A percentile compares a stretch with the other conserved stretches of the same genome.
These are phyloP conservation scores for Phyllosticta paracitricarpa DNA, from an alignment of 2,329 filamentous ascomycete species.

Conservation along the genomic window DNA sequence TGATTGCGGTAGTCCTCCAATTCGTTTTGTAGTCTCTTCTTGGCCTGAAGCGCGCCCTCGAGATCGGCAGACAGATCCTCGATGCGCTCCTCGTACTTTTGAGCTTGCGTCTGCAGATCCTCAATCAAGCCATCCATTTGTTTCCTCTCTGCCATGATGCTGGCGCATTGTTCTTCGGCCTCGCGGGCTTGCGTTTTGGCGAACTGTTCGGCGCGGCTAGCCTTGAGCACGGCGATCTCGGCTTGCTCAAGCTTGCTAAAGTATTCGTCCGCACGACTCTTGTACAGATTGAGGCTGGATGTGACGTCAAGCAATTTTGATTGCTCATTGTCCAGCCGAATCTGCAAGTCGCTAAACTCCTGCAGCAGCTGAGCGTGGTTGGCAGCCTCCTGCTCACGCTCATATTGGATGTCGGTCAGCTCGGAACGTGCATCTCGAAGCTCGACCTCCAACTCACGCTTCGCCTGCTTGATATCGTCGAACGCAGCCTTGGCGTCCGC, in stretches of 20 bases:
- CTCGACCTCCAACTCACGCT: slow-evolving; percentile 72
- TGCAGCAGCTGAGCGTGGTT: slow-evolving; percentile 81
- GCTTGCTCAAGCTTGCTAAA: slow-evolving; percentile 96
- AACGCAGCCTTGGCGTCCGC: slow-evolving; percentile 78
- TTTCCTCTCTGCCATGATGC: slow-evolving; percentile 84
- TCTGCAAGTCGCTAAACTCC: slow-evolving; percentile 89
- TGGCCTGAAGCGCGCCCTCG: slow-evolving; percentile 73
- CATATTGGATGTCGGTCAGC: slow-evolving; percentile 65
- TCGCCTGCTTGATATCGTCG: slow-evolving; percentile 75
- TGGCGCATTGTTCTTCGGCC: slow-evolving; percentile 81
- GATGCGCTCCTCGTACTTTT: slow-evolving; percentile 80
- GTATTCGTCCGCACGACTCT: slow-evolving; percentile 86
- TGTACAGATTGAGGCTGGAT: slow-evolving; percentile 80
- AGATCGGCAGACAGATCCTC: slow-evolving; percentile 89
- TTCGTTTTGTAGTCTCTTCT: slow-evolving; percentile 92
- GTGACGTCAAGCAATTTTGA: slow-evolving; percentile 77
- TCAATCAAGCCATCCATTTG: slow-evolving; percentile 81
- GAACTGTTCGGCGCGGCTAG: slow-evolving; percentile 84
- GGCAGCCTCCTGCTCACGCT: slow-evolving; percentile 77
- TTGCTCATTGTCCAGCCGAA: slow-evolving; percentile 78
- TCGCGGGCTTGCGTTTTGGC: slow-evolving; percentile 83
- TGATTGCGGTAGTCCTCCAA: slow-evolving; percentile 95
- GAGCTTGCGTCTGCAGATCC: slow-evolving; percentile 80
- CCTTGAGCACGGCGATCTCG: slow-evolving; percentile 90
- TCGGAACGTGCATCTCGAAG: slow-evolving; percentile 77